Evolutionary conservation across 140 eudicot species (phyloP).

Genomic region (Cichorium intybus): DNA sequence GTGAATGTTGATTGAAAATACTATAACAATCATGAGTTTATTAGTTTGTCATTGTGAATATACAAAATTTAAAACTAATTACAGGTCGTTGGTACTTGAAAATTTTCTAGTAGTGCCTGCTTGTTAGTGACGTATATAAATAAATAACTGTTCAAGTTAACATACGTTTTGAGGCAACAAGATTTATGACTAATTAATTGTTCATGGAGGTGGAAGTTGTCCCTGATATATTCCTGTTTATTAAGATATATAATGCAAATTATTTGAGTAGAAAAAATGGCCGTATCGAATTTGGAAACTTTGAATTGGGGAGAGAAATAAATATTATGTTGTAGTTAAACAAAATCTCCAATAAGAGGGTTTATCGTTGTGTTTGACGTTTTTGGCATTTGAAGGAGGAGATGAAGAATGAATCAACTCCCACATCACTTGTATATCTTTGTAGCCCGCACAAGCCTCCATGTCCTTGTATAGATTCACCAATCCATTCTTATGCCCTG

Average conservation of each 20-base stretch:
- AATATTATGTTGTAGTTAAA: conserved; percentile 26
- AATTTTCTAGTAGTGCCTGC: background rate
- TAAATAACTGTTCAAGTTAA: background rate
- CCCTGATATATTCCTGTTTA: background rate
- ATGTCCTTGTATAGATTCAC: conserved; percentile 68
- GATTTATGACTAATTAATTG: conserved; percentile 12
- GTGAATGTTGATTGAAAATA: too few species aligned
- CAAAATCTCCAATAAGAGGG: conserved; percentile 26
- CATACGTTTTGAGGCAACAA: background rate
- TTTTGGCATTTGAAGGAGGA: conserved; percentile 17
- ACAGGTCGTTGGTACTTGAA: background rate
- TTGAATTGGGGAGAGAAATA: background rate
- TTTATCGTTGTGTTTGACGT: conserved; percentile 17
- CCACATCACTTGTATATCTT: conserved; percentile 89
- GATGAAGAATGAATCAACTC: conserved; percentile 66
- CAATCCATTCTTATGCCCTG: conserved; percentile 47
- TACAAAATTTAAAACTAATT: too few species aligned
- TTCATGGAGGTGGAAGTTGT: background rate
- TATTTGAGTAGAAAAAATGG: background rate
- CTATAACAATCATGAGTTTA: too few species aligned
- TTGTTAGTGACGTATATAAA: background rate
- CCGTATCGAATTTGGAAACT: background rate
- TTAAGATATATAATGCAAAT: background rate
- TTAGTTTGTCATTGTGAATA: too few species aligned
- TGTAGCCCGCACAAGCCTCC: conserved; percentile 73